A percentile compares a stretch with the other conserved stretches of the same genome.
phyloP scores from a whole-genome alignment of 192 early-diverging fungal species.

The Dissophora globulifera region DNA sequence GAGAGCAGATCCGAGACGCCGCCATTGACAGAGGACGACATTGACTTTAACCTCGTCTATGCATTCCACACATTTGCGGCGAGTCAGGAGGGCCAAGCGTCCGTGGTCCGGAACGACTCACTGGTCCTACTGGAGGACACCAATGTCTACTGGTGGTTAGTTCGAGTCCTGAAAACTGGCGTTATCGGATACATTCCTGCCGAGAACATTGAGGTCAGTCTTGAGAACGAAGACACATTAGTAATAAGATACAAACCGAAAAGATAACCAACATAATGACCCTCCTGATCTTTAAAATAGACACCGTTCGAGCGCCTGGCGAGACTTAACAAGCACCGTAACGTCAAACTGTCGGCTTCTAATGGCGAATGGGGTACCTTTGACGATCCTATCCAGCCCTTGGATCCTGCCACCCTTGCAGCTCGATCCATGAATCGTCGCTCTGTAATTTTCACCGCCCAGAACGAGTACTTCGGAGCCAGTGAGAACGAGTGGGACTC shows the following conservation, averaged over 20 bases:
- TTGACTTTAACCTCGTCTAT: conserved; percentile 84
- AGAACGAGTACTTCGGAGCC: conserved; percentile 40
- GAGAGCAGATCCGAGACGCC: conserved; percentile 55
- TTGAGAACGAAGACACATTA: no score
- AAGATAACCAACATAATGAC: no score
- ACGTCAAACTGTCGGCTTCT: conserved; percentile 64
- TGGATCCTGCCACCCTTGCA: conserved; percentile 12
- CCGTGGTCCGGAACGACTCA: conserved; percentile 81
- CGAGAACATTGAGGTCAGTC: conserved; percentile 85
- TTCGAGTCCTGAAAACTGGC: conserved; percentile 73
- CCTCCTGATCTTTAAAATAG: conserved; percentile 22
- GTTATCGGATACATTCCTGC: conserved; percentile 91
- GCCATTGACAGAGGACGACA: conserved; percentile 68
- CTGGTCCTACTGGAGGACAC: conserved; percentile 84
- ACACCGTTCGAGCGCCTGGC: conserved; percentile 84
- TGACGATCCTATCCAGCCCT: conserved; percentile 37
- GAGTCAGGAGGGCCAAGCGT: conserved; percentile 86
- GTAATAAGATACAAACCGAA: no score
- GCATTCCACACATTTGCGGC: conserved; percentile 88
- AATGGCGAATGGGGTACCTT: conserved; percentile 44
- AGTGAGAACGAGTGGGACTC: conserved; percentile 38
- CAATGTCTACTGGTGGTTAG: conserved; percentile 87
- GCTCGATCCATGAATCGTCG: conserved; percentile 16
- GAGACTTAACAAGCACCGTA: conserved; percentile 78
- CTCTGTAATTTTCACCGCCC: conserved; percentile 28